phyloP scores from a whole-genome alignment of 1,139 yeast genomes.

The Blastobotrys raffinosifermentans region DNA sequence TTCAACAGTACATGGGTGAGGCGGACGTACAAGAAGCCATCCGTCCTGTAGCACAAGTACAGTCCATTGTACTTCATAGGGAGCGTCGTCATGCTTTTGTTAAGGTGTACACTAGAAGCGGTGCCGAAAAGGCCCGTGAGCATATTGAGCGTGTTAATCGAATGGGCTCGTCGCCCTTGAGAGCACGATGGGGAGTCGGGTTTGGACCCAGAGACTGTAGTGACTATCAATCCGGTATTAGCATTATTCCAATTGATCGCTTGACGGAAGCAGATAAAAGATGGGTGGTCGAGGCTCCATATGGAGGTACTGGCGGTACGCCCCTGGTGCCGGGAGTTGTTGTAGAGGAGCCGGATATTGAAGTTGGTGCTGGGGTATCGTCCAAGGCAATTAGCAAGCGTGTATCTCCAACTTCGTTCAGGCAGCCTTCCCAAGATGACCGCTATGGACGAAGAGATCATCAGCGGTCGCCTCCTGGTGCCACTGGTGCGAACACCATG shows the following conservation, averaged over 20 bases:
- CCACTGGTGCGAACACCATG: constrained; percentile 1
- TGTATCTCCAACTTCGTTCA: constrained; percentile 1
- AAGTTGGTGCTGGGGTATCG: constrained; percentile 89
- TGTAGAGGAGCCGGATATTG: constrained; percentile 96
- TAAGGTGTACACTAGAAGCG: constrained; percentile 89
- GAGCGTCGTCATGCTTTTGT: constrained; percentile 95
- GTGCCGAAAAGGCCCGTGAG: constrained; percentile 68
- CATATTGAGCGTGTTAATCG: constrained; percentile 47
- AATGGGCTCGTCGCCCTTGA: constrained; percentile 49
- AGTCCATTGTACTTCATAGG: constrained; percentile 77
- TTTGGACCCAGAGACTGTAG: constrained; percentile 98
- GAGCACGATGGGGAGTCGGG: constrained; percentile 98
- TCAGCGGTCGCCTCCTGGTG: constrained; percentile 6
- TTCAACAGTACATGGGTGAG: constrained; percentile 78
- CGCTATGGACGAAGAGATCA: constrained; percentile 4
- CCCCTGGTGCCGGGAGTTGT: constrained; percentile 78
- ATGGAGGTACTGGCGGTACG: constrained; percentile 96
- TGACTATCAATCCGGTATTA: constrained; percentile 85
- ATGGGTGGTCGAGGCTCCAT: constrained; percentile 87
- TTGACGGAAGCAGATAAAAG: constrained; percentile 88
- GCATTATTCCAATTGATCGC: constrained; percentile 78
- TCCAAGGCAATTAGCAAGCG: constrained; percentile 66
- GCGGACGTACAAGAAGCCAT: constrained; percentile 52
- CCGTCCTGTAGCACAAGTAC: constrained; percentile 91
- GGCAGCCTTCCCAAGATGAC: neutral